Base-by-base conservation (phyloP, 768 basidiomycete genomes). In the Clitopilus passeckerianus region DNA sequence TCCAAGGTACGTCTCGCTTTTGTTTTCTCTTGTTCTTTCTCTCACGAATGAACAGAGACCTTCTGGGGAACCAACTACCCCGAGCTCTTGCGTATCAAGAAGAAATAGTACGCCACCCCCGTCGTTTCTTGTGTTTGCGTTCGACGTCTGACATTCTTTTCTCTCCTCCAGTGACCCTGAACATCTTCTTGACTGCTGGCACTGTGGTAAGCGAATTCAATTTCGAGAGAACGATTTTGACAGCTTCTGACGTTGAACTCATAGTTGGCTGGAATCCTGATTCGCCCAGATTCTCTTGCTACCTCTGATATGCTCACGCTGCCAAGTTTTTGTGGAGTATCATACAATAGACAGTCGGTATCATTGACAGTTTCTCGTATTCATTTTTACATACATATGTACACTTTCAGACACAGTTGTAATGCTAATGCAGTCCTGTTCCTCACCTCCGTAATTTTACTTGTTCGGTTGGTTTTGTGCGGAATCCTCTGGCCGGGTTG, bases 121-220 rank as follows among this genome's bases (percentile, higher is more conserved):
- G 16, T n/a, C 54, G 2, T 61, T 52, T 1, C 53, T 12, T 12
- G 33, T 53, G 22, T n/a, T 54, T 8, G 24, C 52, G n/a, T 56
- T 65, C 12, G 58, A 14, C 2, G 9, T 55, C 27, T 30, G 27
- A 30, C 27, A 30, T 37, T 50, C 14, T 23, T 63, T 5, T 61
- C 37, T 15, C 37, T 41, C 37, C 10, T 15, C 12, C n/a, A 82
- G 80, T 64, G 80, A 80, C 68, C 80, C 80, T 24, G 66, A 80
- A 30, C 73, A 73, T 15, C 68, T 80, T 33, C 65, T 82, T 5
- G 79, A 81, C 59, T 81, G 80, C 61, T 82, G 80, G 80, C 79
- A 80, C 33, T 80, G 80, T 61, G 77, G 78, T 77, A 43, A 66
- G 74, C 5, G 9, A 22, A 30, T 53, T 16, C 16, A 35, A 22